Evolutionary conservation across 495 filamentous ascomycete genomes (phyloP), one percentile per base, ranked within the genome.

Genomic region (Xylaria acuta): DNA sequence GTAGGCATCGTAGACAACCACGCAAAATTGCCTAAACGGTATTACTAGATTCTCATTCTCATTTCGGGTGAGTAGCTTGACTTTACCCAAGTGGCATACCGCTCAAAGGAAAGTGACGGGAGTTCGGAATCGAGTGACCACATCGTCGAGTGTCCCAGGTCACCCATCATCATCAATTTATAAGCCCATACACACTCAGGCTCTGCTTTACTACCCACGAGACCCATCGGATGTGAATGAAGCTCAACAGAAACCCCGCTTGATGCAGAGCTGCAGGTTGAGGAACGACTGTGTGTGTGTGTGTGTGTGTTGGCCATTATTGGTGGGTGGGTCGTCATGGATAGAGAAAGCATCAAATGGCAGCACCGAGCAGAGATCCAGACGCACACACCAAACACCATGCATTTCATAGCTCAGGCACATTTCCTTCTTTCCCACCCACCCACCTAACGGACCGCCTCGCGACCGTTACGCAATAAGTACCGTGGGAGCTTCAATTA

Each of bases 181-280:
- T 34, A 63, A 70, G 67, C 30, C 36, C 45, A 20, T 30, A 63
- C 45, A 62, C 67, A 22, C 54, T n/a, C 64, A 38, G 32, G n/a
- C 27, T 47, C 14, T 27, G 40, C 43, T 22, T 27, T 62, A 22
- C 56, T 27, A 62, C 54, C 67, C 56, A 62, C 54, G 56, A 62
- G 67, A 38, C 49, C 34, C 22, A 36, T 53, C 49, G 49, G 36
- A 62, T 3, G 68, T 53, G 58, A 66, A 66, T 25, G 6, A 70
- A 62, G 45, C 43, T 70, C 68, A 36, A 36, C 38, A 53, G 43
- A n/a, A 69, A 53, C 58, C 68, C 68, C 68, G 53, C 68, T 70
- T 51, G 43, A 49, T 53, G 68, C 32, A n/a, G 54, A 53, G 38
- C 25, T 27, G 41, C 68, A 51, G 41, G 45, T 53, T 36, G 43